A percentile compares a stretch with the other conserved stretches of the same genome.
Conservation (phyloP, 768 basidiomycete species). For the Collybia sordida region DNA sequence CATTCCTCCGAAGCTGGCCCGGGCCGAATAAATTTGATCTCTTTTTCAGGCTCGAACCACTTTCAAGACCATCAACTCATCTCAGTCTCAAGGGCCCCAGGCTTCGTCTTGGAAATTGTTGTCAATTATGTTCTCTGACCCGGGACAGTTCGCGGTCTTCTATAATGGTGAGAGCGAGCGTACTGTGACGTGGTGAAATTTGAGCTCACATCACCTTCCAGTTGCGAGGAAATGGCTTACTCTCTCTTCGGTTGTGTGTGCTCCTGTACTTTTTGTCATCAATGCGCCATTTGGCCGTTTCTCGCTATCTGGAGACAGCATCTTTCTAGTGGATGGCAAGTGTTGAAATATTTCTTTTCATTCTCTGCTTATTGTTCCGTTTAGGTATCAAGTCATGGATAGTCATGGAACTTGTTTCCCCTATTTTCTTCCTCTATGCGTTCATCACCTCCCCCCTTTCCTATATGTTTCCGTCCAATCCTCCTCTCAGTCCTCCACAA, state of each 20-base stretch:
- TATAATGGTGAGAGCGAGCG: not conserved
- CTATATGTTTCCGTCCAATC: slow-evolving; percentile 24
- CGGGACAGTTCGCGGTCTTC: no score
- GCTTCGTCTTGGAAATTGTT: no score
- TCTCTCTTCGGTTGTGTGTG: not conserved
- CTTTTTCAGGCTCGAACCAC: no score
- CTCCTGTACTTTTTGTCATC: slow-evolving; percentile 5
- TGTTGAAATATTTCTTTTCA: not conserved
- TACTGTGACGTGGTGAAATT: not conserved
- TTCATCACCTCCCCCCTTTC: slow-evolving; percentile 52
- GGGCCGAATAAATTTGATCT: no score
- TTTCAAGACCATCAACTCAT: no score
- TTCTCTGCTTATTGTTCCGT: not conserved
- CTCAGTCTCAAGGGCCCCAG: no score
- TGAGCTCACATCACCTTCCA: not conserved
- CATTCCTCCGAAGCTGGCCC: no score
- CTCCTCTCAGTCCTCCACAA: slow-evolving; percentile 37
- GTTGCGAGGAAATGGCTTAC: slow-evolving; percentile 11
- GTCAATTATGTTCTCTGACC: no score
- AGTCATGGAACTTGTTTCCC: slow-evolving; percentile 71
- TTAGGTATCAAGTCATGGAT: slow-evolving; percentile 60
- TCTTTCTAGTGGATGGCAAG: slow-evolving; percentile 9
- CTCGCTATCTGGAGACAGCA: slow-evolving; percentile 6
- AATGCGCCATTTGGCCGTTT: slow-evolving; percentile 11
- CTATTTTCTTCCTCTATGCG: slow-evolving; percentile 49